Percentiles rank a stretch among this genome's conserved stretches.
Evolutionary conservation across 2,329 filamentous ascomycete species (phyloP).

Genomic region (Aspergillus ruber): DNA sequence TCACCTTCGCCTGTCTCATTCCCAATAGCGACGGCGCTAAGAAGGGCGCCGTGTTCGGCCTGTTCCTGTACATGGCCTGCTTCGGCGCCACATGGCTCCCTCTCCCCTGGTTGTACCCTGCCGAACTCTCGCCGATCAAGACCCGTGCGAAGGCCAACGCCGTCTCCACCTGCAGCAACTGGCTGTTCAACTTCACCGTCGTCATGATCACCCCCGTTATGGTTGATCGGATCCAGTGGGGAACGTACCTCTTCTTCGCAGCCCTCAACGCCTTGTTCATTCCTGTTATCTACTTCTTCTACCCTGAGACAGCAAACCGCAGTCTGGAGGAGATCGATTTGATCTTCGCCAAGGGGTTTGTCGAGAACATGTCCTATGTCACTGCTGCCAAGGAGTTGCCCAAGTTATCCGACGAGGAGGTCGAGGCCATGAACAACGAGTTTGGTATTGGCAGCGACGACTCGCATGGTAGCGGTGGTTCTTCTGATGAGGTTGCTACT

Average conservation of each 20-base stretch:
- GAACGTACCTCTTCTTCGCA: constrained; percentile 41
- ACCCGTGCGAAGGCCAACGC: constrained; percentile 52
- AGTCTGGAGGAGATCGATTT: constrained; percentile 41
- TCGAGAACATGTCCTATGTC: constrained; percentile 38
- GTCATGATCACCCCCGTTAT: constrained; percentile 47
- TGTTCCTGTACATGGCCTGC: constrained; percentile 64
- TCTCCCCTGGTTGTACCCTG: constrained; percentile 52
- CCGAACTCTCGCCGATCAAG: constrained; percentile 50
- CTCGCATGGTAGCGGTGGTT: constrained; percentile 5
- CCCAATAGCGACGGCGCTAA: constrained; percentile 17
- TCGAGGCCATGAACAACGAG: constrained; percentile 27
- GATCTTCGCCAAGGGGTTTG: constrained; percentile 40
- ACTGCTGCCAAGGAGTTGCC: constrained; percentile 27
- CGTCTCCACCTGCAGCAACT: constrained; percentile 49
- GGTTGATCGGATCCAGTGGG: constrained; percentile 34
- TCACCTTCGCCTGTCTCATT: constrained; percentile 36
- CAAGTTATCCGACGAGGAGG: constrained; percentile 28
- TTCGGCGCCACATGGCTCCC: constrained; percentile 62
- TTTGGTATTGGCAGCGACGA: constrained; percentile 20
- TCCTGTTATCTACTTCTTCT: constrained; percentile 50
- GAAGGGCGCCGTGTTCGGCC: constrained; percentile 48
- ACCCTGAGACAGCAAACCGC: constrained; percentile 45
- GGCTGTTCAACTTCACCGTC: constrained; percentile 51
- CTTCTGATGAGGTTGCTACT: neutral
- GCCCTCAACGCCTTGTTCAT: constrained; percentile 41